Percentiles rank a stretch among this genome's conserved stretches.
Evolutionary conservation across 148 eudicot genomes (phyloP).

Genomic region (Cornus controversa): DNA sequence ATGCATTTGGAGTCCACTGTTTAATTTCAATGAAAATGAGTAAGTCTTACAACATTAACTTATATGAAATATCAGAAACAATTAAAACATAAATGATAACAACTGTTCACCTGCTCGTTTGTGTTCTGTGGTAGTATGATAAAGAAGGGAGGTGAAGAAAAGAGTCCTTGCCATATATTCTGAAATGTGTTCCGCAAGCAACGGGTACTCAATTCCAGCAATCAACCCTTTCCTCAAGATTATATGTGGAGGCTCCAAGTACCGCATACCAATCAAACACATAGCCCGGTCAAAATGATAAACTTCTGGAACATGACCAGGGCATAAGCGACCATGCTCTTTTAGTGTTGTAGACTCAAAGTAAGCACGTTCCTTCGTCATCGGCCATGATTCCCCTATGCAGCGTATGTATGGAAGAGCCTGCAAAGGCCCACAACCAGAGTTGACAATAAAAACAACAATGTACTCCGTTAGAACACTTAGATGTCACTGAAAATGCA

Average conservation of each 20-base stretch:
- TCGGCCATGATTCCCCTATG: slow-evolving; percentile 97
- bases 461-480: background rate
- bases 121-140: slow-evolving; percentile 80
- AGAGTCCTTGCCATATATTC: slow-evolving; percentile 81
- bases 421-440: slow-evolving; percentile 32
- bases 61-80: background rate
- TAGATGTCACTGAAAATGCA: background rate
- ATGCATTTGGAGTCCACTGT: background rate
- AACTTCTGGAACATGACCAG: slow-evolving; percentile 88
- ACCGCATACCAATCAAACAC: slow-evolving; percentile 95
- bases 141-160: slow-evolving; percentile 86
- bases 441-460: background rate
- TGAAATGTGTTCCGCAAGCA: slow-evolving; percentile 82
- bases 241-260: slow-evolving; percentile 96
- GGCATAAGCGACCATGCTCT: slow-evolving; percentile 74
- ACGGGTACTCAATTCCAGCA: slow-evolving; percentile 86
- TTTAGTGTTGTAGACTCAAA: slow-evolving; percentile 72
- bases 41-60: background rate
- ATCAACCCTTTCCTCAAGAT: slow-evolving; percentile 88
- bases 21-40: background rate
- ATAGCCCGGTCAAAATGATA: slow-evolving; percentile 85
- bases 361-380: slow-evolving; percentile 93
- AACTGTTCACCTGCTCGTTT: slow-evolving; percentile 60
- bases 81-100: background rate
- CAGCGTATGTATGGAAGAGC: slow-evolving; percentile 92